These are phyloP conservation scores for Quercus phellos DNA, from an alignment of 331 rosid species.

Conservation along the genomic window DNA sequence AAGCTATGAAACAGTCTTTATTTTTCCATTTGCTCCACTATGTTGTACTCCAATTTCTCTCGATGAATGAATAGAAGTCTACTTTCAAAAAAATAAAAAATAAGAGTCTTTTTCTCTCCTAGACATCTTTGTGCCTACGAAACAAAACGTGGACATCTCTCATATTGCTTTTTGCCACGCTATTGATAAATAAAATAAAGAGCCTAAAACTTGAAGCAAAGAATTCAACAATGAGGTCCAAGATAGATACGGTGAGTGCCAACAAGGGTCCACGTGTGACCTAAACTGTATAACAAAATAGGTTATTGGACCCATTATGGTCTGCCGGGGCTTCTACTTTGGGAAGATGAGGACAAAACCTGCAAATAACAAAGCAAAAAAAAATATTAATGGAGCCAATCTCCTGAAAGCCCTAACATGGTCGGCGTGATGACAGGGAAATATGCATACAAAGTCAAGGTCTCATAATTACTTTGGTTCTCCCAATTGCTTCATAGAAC, in stretches of 20 bases:
- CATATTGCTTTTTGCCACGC: conserved; percentile 20
- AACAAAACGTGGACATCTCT: conserved; percentile 7
- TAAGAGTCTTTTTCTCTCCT: too few species aligned
- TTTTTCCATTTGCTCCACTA: too few species aligned
- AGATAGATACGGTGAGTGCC: conserved; percentile 18
- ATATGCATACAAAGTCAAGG: conserved; percentile 43
- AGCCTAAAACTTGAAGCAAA: conserved; percentile 19
- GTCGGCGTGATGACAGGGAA: conserved; percentile 50
- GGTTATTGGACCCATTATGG: conserved; percentile 19
- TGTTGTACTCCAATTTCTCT: too few species aligned
- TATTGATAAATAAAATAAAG: not conserved
- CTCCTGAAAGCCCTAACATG: conserved; percentile 46
- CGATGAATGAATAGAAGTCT: too few species aligned
- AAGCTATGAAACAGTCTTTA: too few species aligned
- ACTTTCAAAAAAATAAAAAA: too few species aligned
- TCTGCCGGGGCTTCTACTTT: conserved; percentile 20
- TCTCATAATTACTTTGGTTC: conserved; percentile 27
- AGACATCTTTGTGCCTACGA: too few species aligned
- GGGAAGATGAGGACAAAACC: conserved; percentile 32
- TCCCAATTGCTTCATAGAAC: conserved; percentile 15
- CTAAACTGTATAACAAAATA: conserved; percentile 33
- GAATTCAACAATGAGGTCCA: conserved; percentile 19
- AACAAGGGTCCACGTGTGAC: conserved; percentile 50
- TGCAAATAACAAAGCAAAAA: conserved; percentile 23
- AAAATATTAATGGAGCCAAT: not conserved